Conservation (phyloP, 441 rosid species). For the Raphanus hybrid region DNA sequence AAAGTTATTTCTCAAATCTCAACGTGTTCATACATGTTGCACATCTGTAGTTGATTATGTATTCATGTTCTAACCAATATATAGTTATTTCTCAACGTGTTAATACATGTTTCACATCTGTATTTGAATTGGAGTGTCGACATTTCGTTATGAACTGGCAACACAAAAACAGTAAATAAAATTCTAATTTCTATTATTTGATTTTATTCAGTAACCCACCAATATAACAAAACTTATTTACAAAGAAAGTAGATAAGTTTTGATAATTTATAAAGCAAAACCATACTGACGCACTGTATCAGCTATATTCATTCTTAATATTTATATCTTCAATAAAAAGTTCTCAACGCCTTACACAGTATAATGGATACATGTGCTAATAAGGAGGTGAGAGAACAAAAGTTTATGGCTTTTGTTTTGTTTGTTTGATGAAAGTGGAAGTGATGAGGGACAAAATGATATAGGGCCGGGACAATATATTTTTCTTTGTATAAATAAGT, state of each 20-base stretch:
- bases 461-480: conserved; percentile 10
- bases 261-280: not conserved
- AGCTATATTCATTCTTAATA: not conserved
- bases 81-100: conserved; percentile 15
- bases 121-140: not conserved
- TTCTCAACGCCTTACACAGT: not conserved
- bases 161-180: not conserved
- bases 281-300: not conserved
- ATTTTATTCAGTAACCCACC: not conserved
- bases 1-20: not conserved
- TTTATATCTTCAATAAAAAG: not conserved
- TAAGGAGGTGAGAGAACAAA: conserved; percentile 10
- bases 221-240: not conserved
- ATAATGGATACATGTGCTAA: conserved; percentile 1
- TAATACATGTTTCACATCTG: conserved; percentile 30
- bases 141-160: not conserved
- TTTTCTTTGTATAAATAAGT: not conserved
- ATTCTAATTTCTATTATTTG: not conserved
- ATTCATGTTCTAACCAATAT: conserved; percentile 7
- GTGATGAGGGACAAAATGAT: conserved; percentile 41
- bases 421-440: conserved; percentile 25
- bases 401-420: conserved; percentile 25
- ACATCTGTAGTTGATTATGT: conserved; percentile 17
- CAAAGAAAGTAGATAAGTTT: conserved; percentile 7
- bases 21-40: conserved; percentile 31